These are phyloP conservation scores for Pseudopediastrum boryanum DNA, from an alignment of 139 green algal genomes.

Conservation along the genomic window DNA sequence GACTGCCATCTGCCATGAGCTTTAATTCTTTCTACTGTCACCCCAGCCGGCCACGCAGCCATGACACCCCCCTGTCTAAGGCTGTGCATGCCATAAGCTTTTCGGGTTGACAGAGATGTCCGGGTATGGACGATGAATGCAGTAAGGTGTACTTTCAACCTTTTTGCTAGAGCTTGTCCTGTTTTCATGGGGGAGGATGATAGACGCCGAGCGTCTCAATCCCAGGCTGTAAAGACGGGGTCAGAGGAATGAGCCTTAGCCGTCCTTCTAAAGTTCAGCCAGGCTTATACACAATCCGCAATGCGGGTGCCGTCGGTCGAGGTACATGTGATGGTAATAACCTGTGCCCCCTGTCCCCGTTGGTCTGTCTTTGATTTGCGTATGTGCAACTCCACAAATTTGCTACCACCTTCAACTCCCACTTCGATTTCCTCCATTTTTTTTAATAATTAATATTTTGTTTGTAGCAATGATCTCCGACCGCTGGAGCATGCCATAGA, in stretches of 20 bases:
- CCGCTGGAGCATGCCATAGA: constrained; percentile 10
- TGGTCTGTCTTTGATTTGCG: not conserved
- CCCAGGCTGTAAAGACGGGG: not conserved
- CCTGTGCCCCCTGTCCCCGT: not conserved
- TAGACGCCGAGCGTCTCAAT: too few species aligned
- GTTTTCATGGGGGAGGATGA: too few species aligned
- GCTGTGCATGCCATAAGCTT: too few species aligned
- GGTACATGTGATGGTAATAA: not conserved
- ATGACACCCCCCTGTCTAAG: too few species aligned
- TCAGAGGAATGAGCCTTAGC: not conserved
- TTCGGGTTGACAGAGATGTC: too few species aligned
- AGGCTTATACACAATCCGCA: not conserved
- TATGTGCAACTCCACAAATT: not conserved
- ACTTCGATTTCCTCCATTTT: not conserved
- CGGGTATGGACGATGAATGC: too few species aligned
- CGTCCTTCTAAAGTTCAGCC: not conserved
- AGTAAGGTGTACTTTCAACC: too few species aligned
- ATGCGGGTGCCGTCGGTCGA: constrained; percentile 2
- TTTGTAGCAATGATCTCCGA: constrained; percentile 5
- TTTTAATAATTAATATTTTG: too few species aligned
- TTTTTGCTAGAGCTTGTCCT: too few species aligned
- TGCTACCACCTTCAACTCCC: not conserved
- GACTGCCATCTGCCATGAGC: too few species aligned
- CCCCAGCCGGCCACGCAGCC: too few species aligned
- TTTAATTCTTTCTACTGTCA: too few species aligned